A percentile compares a stretch with the other conserved stretches of the same genome.
phyloP scores from a whole-genome alignment of 257 asterid species.

The Echium plantagineum region DNA sequence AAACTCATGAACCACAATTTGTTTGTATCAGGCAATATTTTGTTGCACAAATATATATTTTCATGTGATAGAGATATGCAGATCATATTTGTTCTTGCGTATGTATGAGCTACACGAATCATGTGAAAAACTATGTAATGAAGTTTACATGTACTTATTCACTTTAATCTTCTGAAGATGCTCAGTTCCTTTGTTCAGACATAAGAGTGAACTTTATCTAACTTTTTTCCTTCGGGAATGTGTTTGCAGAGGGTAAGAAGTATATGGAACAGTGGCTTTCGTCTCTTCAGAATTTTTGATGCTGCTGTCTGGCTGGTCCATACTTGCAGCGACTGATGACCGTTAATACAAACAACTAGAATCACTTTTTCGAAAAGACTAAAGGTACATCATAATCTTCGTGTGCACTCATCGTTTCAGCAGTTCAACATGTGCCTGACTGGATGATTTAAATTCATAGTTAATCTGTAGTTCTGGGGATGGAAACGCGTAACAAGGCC shows the following conservation, averaged over 20 bases:
- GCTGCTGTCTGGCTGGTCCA: constrained; percentile 11
- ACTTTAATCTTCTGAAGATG: not conserved
- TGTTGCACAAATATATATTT: not conserved
- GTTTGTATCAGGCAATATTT: not conserved
- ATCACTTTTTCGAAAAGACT: not conserved
- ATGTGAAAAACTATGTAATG: not conserved
- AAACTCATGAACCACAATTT: constrained; percentile 2
- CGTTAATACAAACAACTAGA: not conserved
- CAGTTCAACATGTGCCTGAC: not conserved
- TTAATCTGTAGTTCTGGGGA: not conserved
- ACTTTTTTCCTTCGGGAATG: not conserved
- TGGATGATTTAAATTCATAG: not conserved
- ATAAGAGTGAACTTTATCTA: not conserved
- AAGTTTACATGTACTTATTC: not conserved
- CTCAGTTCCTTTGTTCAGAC: not conserved
- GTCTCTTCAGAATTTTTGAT: constrained; percentile 60
- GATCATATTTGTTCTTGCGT: not conserved
- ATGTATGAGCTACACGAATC: not conserved
- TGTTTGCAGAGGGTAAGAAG: constrained; percentile 47
- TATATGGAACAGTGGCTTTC: constrained; percentile 79
- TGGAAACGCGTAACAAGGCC: not conserved
- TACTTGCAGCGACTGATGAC: not conserved
- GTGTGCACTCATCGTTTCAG: not conserved
- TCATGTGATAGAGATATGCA: not conserved
- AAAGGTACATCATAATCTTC: not conserved